Conservation (phyloP, 768 basidiomycete species). For the Rhizopogon roseolus region DNA sequence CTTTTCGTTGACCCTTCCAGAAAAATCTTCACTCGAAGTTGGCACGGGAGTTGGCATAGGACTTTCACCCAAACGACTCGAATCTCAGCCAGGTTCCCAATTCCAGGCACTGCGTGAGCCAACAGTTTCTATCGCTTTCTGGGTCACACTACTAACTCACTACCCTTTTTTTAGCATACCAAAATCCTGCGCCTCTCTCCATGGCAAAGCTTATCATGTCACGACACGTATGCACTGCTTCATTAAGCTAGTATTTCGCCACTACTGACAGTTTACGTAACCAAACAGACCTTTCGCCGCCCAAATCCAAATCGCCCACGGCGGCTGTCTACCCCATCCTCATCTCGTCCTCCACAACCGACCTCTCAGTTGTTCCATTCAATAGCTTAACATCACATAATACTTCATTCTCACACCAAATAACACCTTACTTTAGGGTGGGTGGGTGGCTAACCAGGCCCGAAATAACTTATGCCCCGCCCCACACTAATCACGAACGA, state of each 20-base stretch:
- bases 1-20: conserved; percentile 15
- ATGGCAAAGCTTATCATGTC: conserved; percentile 54
- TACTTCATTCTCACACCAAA: conserved; percentile 15
- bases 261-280: background rate
- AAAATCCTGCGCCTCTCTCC: conserved; percentile 38
- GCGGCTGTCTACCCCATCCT: conserved; percentile 13
- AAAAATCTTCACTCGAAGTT: conserved; percentile 14
- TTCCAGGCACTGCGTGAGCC: conserved; percentile 29
- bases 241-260: conserved; percentile 3
- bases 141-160: background rate
- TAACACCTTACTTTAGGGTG: background rate
- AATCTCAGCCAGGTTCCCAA: conserved; percentile 11
- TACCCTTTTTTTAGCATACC: conserved; percentile 34
- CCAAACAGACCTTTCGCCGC: conserved; percentile 27
- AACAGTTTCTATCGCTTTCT: background rate
- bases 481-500: conserved; percentile 23
- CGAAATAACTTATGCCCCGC: conserved; percentile 25
- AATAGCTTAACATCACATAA: conserved; percentile 20
- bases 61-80: conserved; percentile 8
- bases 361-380: conserved; percentile 30
- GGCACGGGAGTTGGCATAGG: conserved; percentile 6
- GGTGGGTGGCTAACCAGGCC: conserved; percentile 6
- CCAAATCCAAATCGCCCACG: conserved; percentile 25
- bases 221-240: conserved; percentile 35
- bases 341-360: conserved; percentile 25